Evolutionary conservation across 2,329 filamentous ascomycete genomes (phyloP).

Genomic region (Penicillium carneum): DNA sequence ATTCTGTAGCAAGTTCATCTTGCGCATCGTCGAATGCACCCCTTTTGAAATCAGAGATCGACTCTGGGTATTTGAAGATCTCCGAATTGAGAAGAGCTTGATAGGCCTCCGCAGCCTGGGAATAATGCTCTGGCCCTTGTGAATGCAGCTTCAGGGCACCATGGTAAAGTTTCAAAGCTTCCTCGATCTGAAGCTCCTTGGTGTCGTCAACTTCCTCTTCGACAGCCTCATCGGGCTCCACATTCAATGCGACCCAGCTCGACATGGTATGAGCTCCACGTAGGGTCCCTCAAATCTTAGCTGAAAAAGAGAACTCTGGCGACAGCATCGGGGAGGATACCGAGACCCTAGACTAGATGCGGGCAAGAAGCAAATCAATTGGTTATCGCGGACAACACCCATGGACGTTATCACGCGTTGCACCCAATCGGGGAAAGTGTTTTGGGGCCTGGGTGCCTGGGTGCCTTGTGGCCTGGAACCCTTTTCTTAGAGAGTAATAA

Average conservation of each 20-base stretch:
- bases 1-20: slow-evolving; percentile 34
- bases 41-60: slow-evolving; percentile 81
- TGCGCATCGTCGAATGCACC: slow-evolving; percentile 61
- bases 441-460: slow-evolving; percentile 19
- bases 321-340: slow-evolving; percentile 31
- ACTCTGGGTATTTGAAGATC: slow-evolving; percentile 91
- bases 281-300: slow-evolving; percentile 15
- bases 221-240: slow-evolving; percentile 87
- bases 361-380: slow-evolving; percentile 11
- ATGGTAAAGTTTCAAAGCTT: slow-evolving; percentile 93
- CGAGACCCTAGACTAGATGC: slow-evolving; percentile 1
- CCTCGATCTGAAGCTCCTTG: slow-evolving; percentile 95
- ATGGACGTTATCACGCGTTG: slow-evolving; percentile 27
- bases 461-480: slow-evolving; percentile 35
- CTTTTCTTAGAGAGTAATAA: slow-evolving; percentile 18
- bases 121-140: slow-evolving; percentile 77
- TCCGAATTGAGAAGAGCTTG: slow-evolving; percentile 85
- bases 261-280: slow-evolving; percentile 51
- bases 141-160: slow-evolving; percentile 88
- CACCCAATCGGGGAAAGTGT: slow-evolving; percentile 28
- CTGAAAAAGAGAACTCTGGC: slow-evolving; percentile 3
- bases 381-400: slow-evolving; percentile 24
- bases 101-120: slow-evolving; percentile 82
- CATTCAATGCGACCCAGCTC: slow-evolving; percentile 85
- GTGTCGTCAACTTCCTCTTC: slow-evolving; percentile 94